Evolutionary conservation across 2,329 filamentous ascomycete genomes (phyloP), one percentile per base, ranked within the genome.

Genomic region (Apiospora arundinis): DNA sequence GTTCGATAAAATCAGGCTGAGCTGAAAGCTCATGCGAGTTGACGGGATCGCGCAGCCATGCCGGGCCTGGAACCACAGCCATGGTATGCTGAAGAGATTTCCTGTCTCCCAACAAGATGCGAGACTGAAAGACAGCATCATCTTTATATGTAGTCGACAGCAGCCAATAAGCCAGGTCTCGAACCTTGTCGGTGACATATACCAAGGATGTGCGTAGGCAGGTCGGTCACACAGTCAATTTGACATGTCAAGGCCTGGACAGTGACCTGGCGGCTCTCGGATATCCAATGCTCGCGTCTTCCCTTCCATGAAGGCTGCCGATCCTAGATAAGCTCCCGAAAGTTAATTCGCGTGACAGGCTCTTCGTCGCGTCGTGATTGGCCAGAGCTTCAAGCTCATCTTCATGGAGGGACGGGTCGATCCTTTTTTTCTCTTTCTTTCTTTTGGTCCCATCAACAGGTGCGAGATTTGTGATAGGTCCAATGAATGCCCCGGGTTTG

Each of bases 361-460:
- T 11, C 32, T 63, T n/a, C 18, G 56, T 40, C 56, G 56, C 56
- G 28, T 63, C 70, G 67, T 74, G 66, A 75, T 75, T 75, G 74
- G 73, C 14, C 72, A 73, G 73, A 73, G 28, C 60, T 37, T 63
- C 32, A 9, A 71, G 70, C 70, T 73, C 63, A 16, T 60, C 67
- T 66, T 65, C 56, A 52, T 71, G 65, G 70, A 72, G 71, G 73
- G 70, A 73, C 74, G 74, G 74, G 69, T 74, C 72, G 74, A 72
- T 69, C 73, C 73, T 67, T 74, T 28, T 40, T 48, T 14, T 46
- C 9, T 49, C 4, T n/a, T 3, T 56, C 32, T 37, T 23, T 25
- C 18, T 40, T 63, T 40, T 32, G 32, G 56, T 63, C 18, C 56
- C 56, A 40, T 63, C 32, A 12, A n/a, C 56, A 63, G 52, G 16